These are phyloP conservation scores for Potentilla sterilis DNA, from an alignment of 306 rosid species.

Conservation along the genomic window DNA sequence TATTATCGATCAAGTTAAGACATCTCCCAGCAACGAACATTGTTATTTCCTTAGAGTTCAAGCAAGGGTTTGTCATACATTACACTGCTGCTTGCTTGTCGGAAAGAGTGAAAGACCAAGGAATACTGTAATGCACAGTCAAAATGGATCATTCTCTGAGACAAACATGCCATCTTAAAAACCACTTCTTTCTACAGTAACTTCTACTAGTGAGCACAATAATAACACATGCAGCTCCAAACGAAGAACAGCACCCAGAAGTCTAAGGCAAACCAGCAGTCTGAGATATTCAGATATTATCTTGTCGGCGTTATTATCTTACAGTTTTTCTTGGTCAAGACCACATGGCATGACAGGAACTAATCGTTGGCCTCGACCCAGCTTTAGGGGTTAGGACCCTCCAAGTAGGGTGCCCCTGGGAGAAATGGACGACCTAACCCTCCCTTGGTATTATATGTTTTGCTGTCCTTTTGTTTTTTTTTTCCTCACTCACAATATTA, in stretches of 20 bases:
- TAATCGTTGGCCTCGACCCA: background rate
- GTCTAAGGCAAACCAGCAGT: background rate
- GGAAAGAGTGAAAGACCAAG: background rate
- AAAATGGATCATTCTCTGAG: background rate
- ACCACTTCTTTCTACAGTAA: background rate
- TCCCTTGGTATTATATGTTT: background rate
- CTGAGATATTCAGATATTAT: background rate
- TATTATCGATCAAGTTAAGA: background rate
- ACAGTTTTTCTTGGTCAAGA: background rate
- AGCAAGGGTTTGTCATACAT: background rate
- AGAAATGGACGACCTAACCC: background rate
- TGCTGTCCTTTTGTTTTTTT: background rate
- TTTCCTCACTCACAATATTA: background rate
- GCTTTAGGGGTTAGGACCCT: background rate
- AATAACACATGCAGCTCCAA: constrained; percentile 1
- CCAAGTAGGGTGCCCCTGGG: background rate
- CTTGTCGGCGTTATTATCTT: background rate
- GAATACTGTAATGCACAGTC: background rate
- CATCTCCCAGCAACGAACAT: background rate
- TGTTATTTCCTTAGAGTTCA: background rate
- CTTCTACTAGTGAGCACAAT: background rate
- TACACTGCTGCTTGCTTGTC: background rate
- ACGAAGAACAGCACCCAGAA: background rate
- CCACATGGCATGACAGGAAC: constrained; percentile 12
- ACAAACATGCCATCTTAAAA: background rate